Base-by-base conservation (phyloP, 1,139 yeast genomes). In the Pichia cactophila region DNA sequence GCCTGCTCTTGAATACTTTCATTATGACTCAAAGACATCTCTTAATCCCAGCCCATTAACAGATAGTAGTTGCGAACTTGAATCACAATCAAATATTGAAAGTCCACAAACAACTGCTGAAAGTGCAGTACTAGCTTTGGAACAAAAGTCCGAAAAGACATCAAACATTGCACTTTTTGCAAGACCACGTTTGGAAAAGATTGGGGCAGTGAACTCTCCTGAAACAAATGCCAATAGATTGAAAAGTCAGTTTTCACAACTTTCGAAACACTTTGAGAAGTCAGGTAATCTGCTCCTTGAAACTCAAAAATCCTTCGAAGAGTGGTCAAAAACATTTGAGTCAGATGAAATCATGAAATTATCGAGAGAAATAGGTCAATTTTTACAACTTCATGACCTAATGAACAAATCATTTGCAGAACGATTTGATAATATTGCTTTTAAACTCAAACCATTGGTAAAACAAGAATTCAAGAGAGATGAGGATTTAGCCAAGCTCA, bases 151-250 rank as follows among this genome's bases (percentile, higher is more conserved):
- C 12, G 45, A 43, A 16, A 28, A 11, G 2, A n/a, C 43, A 17
- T 9, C 47, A 26, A 43, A 35, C n/a, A 16, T 41, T 29, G n/a
- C 42, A 17, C 8, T 39, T 14, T 42, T n/a, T 11, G 29, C 45
- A 17, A 40, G 50, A 28, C 50, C 51, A n/a, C 35, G 40, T 9
- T 39, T 54, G n/a, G 57, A 54, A 36, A 54, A 54, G 41, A 1
- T 51, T 17, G 57, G 57, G 14, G 54, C 54, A 2, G 37, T 54
- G 5, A 39, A 17, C 12, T 45, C 51, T 8, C 45, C 44, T 4
- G 47, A 46, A 3, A 41, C 47, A 10, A 47, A 44, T 17, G 50
- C 48, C 7, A 16, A 16, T 4, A 45, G 33, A 26, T 5, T 49
- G 5, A 46, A 26, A 42, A 14, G n/a, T 6, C 44, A 49, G 12